Evolutionary conservation across 2,329 filamentous ascomycete genomes (phyloP), one percentile per base, ranked within the genome.

Genomic region (Didymella arachidicola): DNA sequence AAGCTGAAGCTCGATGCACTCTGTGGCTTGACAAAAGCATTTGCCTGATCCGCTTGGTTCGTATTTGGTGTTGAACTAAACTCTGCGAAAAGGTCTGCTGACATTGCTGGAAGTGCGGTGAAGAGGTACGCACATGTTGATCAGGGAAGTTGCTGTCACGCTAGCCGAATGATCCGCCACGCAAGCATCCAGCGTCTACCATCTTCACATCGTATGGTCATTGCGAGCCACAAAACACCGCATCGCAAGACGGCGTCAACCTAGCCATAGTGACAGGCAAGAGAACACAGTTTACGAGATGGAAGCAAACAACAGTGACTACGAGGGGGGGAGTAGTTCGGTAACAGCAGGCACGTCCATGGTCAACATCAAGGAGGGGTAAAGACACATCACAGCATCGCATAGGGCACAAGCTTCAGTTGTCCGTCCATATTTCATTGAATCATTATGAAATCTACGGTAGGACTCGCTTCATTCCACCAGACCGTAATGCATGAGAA

Each of bases 391-490:
- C 50, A 54, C 39, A 22, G 2, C 29, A 38, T 47, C 34, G 47
- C 22, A 2, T 12, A 18, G 6, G 14, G 32, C n/a, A 39, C 25
- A 30, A 51, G 42, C 45, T 59, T 49, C 27, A 34, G 29, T 43
- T 71, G 68, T 66, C 73, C 71, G 70, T 65, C 73, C 72, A 75
- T 68, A 66, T 63, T 75, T 74, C 72, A 75, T 76, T 74, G 59
- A 71, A 70, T 75, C 71, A 69, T 76, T 73, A 71, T 74, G 72
- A 75, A 70, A 67, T 73, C 74, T 76, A 77, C 68, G 73, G 72
- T 75, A 71, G 71, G 71, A 72, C 72, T 64, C 71, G 70, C 72
- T 69, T 62, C 67, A 66, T 66, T 67, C 62, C 64, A 63, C 67
- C 61, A 66, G 60, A 69, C 74, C 71, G 67, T 74, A 70, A 77